A percentile compares a stretch with the other conserved stretches of the same genome.
Evolutionary conservation across 2,329 filamentous ascomycete species (phyloP).

Genomic region (Penicillium oxalicum): DNA sequence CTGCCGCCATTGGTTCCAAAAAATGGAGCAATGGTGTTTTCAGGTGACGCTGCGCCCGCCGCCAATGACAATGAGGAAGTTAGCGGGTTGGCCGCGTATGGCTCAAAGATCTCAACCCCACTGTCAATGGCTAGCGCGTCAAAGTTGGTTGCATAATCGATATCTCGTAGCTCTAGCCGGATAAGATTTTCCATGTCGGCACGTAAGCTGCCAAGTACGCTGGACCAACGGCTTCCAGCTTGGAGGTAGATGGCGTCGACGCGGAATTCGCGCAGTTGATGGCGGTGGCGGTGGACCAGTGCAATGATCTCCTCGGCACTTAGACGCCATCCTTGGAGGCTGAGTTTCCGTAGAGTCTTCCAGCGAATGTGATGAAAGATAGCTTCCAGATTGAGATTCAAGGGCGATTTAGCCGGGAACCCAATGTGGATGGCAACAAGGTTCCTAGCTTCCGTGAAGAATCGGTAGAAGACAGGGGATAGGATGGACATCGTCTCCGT

Average conservation of each 20-base stretch:
- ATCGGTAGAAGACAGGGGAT: slow-evolving; percentile 51
- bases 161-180: slow-evolving; percentile 57
- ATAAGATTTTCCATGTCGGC: slow-evolving; percentile 53
- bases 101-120: slow-evolving; percentile 16
- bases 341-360: slow-evolving; percentile 57
- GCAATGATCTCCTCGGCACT: slow-evolving; percentile 55
- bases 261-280: slow-evolving; percentile 53
- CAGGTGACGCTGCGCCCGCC: slow-evolving; percentile 10
- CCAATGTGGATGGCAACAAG: slow-evolving; percentile 60
- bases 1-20: not conserved
- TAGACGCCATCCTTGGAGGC: slow-evolving; percentile 60
- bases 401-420: slow-evolving; percentile 53
- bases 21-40: not conserved
- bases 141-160: slow-evolving; percentile 54
- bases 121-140: slow-evolving; percentile 36
- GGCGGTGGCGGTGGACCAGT: slow-evolving; percentile 51
- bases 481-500: slow-evolving; percentile 54
- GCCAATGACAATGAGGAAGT: slow-evolving; percentile 17
- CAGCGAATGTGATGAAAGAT: slow-evolving; percentile 59
- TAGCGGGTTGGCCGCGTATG: not conserved
- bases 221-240: slow-evolving; percentile 55
- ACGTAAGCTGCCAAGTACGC: slow-evolving; percentile 53
- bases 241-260: slow-evolving; percentile 57
- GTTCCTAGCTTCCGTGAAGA: slow-evolving; percentile 55
- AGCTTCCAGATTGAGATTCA: slow-evolving; percentile 53